Evolutionary conservation across 192 early-diverging fungal genomes (phyloP).

Genomic region (Linnemannia elongata): DNA sequence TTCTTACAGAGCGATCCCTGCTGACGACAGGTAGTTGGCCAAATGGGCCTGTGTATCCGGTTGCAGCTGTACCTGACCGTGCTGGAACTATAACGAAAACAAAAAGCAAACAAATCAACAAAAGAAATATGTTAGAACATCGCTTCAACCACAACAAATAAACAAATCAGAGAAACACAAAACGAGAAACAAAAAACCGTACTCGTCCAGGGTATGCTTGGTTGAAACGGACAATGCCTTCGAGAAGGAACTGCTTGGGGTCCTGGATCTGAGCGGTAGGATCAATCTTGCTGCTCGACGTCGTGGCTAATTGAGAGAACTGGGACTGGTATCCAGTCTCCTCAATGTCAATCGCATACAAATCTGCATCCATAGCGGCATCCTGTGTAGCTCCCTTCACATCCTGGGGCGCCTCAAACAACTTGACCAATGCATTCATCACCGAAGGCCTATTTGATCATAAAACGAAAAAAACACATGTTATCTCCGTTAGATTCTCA

Average conservation of each 20-base stretch:
- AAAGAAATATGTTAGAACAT: neutral
- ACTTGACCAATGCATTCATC: slow-evolving; percentile 63
- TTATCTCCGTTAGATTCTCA: neutral
- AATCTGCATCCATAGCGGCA: slow-evolving; percentile 69
- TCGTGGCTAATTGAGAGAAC: slow-evolving; percentile 82
- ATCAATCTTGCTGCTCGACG: slow-evolving; percentile 74
- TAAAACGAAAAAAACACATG: neutral
- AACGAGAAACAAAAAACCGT: slow-evolving; percentile 15
- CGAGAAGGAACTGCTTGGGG: slow-evolving; percentile 64
- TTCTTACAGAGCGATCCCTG: slow-evolving; percentile 38
- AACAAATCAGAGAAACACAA: neutral
- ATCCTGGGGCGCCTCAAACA: slow-evolving; percentile 73
- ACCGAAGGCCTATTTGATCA: slow-evolving; percentile 61
- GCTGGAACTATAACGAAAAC: slow-evolving; percentile 33
- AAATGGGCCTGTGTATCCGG: slow-evolving; percentile 42
- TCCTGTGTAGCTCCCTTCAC: slow-evolving; percentile 57
- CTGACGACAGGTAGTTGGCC: slow-evolving; percentile 25
- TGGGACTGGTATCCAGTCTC: slow-evolving; percentile 84
- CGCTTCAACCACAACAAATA: neutral
- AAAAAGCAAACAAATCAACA: slow-evolving; percentile 12
- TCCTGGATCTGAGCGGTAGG: slow-evolving; percentile 69
- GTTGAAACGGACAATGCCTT: slow-evolving; percentile 63
- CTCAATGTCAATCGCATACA: slow-evolving; percentile 82
- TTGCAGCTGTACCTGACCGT: slow-evolving; percentile 47
- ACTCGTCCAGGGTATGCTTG: slow-evolving; percentile 55